phyloP scores from a whole-genome alignment of 176 grass and related monocot species.

The Paspalum vaginatum region DNA sequence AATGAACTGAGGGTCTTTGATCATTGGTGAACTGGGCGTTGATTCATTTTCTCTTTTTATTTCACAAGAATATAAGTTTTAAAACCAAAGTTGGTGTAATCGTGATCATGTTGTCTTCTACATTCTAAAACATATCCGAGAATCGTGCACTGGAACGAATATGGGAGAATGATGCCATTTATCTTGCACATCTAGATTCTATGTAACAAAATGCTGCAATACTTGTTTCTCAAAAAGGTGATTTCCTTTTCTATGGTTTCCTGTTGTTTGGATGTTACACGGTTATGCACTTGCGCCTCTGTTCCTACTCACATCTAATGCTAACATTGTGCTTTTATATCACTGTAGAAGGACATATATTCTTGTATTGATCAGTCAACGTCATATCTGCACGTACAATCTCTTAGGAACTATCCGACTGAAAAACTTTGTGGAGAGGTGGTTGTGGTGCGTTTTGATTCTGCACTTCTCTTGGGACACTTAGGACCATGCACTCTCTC shows the following conservation, averaged over 20 bases:
- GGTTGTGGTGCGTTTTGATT: constrained; percentile 81
- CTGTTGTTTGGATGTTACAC: not conserved
- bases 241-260: not conserved
- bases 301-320: constrained; percentile 19
- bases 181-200: not conserved
- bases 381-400: constrained; percentile 73
- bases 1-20: constrained; percentile 19
- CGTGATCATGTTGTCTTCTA: constrained; percentile 10
- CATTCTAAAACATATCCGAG: constrained; percentile 3
- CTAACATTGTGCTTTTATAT: constrained; percentile 35
- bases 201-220: not conserved
- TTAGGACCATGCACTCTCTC: constrained; percentile 47
- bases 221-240: not conserved
- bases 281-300: not conserved
- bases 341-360: constrained; percentile 45
- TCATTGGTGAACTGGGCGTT: not conserved
- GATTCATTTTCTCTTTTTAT: not conserved
- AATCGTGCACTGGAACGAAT: not conserved
- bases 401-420: constrained; percentile 70
- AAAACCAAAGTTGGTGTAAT: not conserved
- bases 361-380: constrained; percentile 35
- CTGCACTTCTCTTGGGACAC: constrained; percentile 46
- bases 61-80: not conserved
- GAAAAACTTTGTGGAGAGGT: constrained; percentile 79
- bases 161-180: not conserved